These are phyloP conservation scores for Ustilago sp. DNA, from an alignment of 1,284 basidiomycete species.

Conservation along the genomic window DNA sequence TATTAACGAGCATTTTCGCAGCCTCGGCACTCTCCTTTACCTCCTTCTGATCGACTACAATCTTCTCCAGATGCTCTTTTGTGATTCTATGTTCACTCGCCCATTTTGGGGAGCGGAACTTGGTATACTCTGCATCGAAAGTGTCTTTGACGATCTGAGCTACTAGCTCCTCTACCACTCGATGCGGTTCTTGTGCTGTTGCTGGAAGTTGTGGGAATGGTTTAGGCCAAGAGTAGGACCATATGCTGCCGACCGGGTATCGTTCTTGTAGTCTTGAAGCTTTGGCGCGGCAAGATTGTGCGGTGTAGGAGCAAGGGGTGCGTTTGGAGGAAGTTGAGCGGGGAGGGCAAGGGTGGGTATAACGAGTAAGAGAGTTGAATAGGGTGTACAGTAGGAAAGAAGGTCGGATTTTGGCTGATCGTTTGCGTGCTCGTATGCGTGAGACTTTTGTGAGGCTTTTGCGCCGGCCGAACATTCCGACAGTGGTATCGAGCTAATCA, in stretches of 20 bases:
- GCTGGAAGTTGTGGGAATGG: slow-evolving; percentile 17
- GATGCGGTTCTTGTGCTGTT: slow-evolving; percentile 6
- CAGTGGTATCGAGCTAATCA: too few relatives aligned
- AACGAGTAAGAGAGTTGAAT: slow-evolving; percentile 35
- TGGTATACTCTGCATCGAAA: slow-evolving; percentile 30
- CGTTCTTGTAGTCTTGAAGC: slow-evolving; percentile 13
- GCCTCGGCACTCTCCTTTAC: slow-evolving; percentile 30
- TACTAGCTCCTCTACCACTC: slow-evolving; percentile 15
- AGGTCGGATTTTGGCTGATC: slow-evolving; percentile 2
- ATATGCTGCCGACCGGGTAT: slow-evolving; percentile 13
- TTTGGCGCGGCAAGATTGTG: neutral
- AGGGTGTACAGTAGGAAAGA: slow-evolving; percentile 30
- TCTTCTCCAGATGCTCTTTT: slow-evolving; percentile 16
- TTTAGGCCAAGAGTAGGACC: slow-evolving; percentile 21
- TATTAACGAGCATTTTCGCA: slow-evolving; percentile 27
- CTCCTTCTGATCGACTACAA: slow-evolving; percentile 25
- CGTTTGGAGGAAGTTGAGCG: neutral
- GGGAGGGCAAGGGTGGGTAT: neutral
- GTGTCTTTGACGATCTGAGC: slow-evolving; percentile 21
- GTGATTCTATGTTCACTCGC: slow-evolving; percentile 23
- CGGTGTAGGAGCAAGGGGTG: neutral
- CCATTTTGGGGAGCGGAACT: slow-evolving; percentile 28
- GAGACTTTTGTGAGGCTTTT: too few relatives aligned
- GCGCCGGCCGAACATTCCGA: too few relatives aligned
- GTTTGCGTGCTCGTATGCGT: slow-evolving; percentile 11